Base-by-base conservation (phyloP, 148 eudicot species). In the Rhododendron vialii region DNA sequence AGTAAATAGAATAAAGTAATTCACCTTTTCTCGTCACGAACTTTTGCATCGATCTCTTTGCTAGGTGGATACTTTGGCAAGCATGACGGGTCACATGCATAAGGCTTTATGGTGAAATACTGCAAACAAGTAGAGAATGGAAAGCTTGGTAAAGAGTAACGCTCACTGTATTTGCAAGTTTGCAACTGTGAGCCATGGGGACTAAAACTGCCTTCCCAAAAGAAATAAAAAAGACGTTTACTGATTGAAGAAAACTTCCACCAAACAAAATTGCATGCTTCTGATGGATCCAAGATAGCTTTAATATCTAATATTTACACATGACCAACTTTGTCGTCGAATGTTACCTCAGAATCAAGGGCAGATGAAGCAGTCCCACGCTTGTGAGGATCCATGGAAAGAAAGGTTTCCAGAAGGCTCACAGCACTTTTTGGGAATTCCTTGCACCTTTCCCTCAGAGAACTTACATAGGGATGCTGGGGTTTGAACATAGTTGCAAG, bases 401-500 rank as follows among this genome's bases (percentile, higher is more conserved):
- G 91, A 67, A 96, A 88, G 14, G 92, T 90, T 83, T 95, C 95
- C 38, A 95, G 86, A 84, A 96, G 89, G 35, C 78, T 74, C 28
- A 95, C 86, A 2, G 94, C 92, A 89, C 88, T 87, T 84, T 87
- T 91, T 2, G 99, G 95, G 67, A 95, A 89, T 55, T 89, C 93
- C 85, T 87, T 92, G 73, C 92, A 94, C 86, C 91, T 90, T 87
- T 94, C 96, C 50, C 90, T 78, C 24, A 96, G 92, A 48, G 93
- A 88, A 83, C 96, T 96, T 87, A 89, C 91, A 82, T 96, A 95
- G 3, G 93, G 92, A 73, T 91, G 92, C 90, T 95, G 98, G 41
- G 99, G 99, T 85, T 95, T 96, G 78, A 94, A 96, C 93, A 94
- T 93, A 1, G 90, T 88, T 7, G 99, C 92, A 82, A 94, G 95